Conservation (phyloP, 352 stramenopile genomes). For the Phytophthora tentaculata region DNA sequence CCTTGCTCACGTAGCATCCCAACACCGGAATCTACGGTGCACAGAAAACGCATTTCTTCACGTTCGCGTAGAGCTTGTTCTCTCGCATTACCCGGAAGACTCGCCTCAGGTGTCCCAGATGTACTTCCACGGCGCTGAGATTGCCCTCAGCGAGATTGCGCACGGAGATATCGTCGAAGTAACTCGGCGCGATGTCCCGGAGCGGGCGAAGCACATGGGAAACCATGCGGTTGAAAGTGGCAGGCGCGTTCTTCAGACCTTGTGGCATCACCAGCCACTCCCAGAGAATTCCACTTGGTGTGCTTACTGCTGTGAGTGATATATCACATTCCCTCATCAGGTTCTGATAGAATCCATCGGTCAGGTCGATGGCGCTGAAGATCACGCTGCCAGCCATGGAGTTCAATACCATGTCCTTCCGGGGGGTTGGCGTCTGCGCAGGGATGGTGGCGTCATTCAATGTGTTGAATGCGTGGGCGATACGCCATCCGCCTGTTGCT, state of each 20-base stretch:
- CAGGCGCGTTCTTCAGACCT: neutral
- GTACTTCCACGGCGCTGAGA: conserved; percentile 14
- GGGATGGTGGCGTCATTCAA: neutral
- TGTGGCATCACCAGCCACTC: neutral
- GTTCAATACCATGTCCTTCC: no score
- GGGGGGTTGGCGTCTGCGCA: conserved; percentile 13
- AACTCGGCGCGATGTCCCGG: conserved; percentile 18
- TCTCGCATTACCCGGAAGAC: conserved; percentile 29
- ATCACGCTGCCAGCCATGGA: no score
- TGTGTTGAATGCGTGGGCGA: conserved; percentile 1
- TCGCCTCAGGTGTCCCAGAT: conserved; percentile 12
- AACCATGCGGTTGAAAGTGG: conserved; percentile 12
- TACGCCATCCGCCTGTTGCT: neutral
- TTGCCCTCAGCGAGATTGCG: conserved; percentile 15
- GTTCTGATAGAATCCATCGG: no score
- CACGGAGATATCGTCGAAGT: conserved; percentile 45
- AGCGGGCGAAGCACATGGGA: conserved; percentile 12
- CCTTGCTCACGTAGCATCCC: neutral
- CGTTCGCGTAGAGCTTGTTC: conserved; percentile 22
- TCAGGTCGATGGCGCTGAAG: no score
- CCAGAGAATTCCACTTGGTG: neutral
- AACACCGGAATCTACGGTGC: neutral
- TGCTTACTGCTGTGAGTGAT: neutral
- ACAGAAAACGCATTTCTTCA: conserved; percentile 17
- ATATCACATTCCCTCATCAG: neutral